Evolutionary conservation across 2,329 filamentous ascomycete genomes (phyloP), one percentile per base, ranked within the genome.

Genomic region (Cadophora luteo-olivacea): DNA sequence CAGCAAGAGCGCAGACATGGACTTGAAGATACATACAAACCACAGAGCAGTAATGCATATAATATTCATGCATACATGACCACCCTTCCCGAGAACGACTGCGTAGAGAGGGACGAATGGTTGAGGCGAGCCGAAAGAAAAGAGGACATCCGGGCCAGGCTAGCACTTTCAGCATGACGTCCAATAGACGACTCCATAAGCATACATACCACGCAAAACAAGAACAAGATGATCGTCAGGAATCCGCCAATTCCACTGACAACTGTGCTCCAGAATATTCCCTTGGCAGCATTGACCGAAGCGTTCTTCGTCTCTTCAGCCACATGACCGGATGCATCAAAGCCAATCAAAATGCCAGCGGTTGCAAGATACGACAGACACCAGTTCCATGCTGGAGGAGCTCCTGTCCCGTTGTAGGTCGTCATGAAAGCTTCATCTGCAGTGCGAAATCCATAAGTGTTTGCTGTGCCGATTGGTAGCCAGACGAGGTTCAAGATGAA

Each of bases 291-390:
- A n/a, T 84, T 82, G 0, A 85, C 61, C 24, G 80, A 82, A 2
- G 86, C 86, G 69, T 88, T 86, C 75, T 87, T 86, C 1, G 87
- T 89, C 74, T 89, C 87, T 71, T 89, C 87, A 0, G 85, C 85
- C 33, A 89, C 85, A 71, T 89, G 86, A 1, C 87, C 87, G 0
- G 84, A 86, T 0, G 87, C 87, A 75, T 89, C 87, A 65, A 87
- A 89, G 1, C 87, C 87, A 63, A 89, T 87, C 66, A 89, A 74
- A 51, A 89, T 84, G 51, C 86, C 87, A 8, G 86, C 86, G 1
- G 87, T 89, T 1, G 86, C 86, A 32, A 87, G 83, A 75, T 86
- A 89, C 4, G 85, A 87, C 3, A 89, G 81, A 77, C 86, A 88
- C 87, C 86, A 89, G 74, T 89, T 89, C 86, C 87, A 89, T 2